Evolutionary conservation across 73 alveolate genomes (phyloP), one percentile per base, ranked within the genome.

Genomic region (Paramecium sonneborni): DNA sequence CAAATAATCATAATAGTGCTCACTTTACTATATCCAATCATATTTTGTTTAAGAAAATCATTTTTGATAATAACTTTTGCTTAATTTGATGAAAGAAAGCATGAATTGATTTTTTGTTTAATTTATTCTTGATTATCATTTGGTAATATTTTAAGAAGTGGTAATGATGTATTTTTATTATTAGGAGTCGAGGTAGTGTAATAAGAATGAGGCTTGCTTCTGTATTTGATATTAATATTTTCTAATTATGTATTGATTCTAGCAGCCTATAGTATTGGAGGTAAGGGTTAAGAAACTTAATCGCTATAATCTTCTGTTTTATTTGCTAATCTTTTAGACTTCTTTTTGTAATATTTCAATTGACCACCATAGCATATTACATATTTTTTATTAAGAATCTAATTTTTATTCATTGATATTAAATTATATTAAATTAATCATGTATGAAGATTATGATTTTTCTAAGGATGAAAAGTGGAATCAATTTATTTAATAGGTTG

Each of bases 171-270:
- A 62, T 62, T 62, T 26, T 62, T 62, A 30, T 62, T 26, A 5
- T 26, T 30, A 2, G 84, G 84, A 30, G 84, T 62, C 10, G 34
- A 23, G 1, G 84, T 30, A 1, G 9, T 30, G 84, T 62, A 62
- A 32, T 62, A 14, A 12, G 84, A 62, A 30, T 30, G 21, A 1
- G 84, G 84, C 6, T 62, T 62, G 26, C 9, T 62, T 62, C 84
- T 26, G 3, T 62, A 62, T 62, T 62, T 62, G 6, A 62, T 20
- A 62, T 62, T 62, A 12, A 62, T 62, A 12, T 26, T 62, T 62
- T 62, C 84, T 62, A 62, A 62, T 62, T 62, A 21, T 26, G 84
- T 62, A 62, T 62, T 62, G 84, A 62, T 62, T 26, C 84, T 26
- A 2, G 84, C 84, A 62, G 84, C 84, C 18, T 26, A 10, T 7